Conservation (phyloP, 2,329 filamentous ascomycete genomes). For the Colletotrichum chlorophyti region DNA sequence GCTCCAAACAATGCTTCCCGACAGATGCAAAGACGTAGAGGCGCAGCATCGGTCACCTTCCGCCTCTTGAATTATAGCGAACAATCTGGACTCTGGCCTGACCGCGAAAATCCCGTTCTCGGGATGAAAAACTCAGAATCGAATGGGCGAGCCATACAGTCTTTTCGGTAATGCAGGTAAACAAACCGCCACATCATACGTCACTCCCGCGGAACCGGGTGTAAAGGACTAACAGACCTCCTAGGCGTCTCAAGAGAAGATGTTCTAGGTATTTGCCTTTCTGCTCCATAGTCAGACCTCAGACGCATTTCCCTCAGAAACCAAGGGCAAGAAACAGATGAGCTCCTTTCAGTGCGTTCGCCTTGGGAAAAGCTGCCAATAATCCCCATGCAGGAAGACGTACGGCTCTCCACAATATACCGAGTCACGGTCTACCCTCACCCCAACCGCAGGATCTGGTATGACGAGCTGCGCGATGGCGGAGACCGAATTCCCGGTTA, state of each 20-base stretch:
- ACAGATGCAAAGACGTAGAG: no score
- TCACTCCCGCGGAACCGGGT: background rate
- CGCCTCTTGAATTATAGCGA: no score
- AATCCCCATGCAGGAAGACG: constrained; percentile 19
- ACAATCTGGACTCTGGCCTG: no score
- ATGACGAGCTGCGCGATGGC: background rate
- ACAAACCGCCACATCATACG: background rate
- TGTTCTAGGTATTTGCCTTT: constrained; percentile 28
- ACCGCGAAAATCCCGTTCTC: no score
- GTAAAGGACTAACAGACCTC: background rate
- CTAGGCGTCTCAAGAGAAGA: constrained; percentile 25
- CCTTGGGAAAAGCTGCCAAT: constrained; percentile 33
- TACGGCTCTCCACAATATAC: background rate
- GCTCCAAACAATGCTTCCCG: no score
- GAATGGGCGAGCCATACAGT: background rate
- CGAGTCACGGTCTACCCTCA: background rate
- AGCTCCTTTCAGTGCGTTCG: constrained; percentile 33
- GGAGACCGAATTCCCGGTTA: constrained; percentile 20
- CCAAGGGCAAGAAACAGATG: no score
- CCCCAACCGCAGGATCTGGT: background rate
- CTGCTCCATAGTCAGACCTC: constrained; percentile 34
- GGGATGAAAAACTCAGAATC: no score
- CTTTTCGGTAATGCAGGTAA: background rate
- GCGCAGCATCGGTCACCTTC: no score
- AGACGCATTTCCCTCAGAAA: background rate